Base-by-base conservation (phyloP, 2,329 filamentous ascomycete species). In the Aureobasidium melanogenum region DNA sequence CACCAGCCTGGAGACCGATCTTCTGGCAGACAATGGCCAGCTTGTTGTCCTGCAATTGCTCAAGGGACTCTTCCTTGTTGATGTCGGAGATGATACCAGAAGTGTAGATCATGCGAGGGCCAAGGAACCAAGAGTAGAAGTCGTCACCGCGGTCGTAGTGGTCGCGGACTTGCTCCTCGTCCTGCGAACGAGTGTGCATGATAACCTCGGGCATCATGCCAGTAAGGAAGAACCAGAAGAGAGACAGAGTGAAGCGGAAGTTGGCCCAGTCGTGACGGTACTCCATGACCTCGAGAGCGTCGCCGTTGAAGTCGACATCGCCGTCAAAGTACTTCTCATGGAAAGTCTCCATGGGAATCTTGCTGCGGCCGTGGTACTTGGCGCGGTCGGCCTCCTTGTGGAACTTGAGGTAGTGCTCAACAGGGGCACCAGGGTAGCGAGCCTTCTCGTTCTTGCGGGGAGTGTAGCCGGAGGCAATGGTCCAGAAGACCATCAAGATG, bases 131-230 rank as follows among this genome's bases (percentile, higher is more conserved):
- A 74, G 85, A 88, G 81, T 99, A 99, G 79, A 97, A 96, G 77
- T 97, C 94, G 74, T 99, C 91, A 72, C 94, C 94, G 66, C 91
- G 88, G 82, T 97, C 94, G 77, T 99, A 99, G 80, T 97, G 91
- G 75, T 92, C 91, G 73, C 92, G 91, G 62, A 97, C 92, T 79
- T 97, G 94, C 77, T 97, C 93, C 83, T 97, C 92, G 69, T 97
- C 93, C 79, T 97, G 92, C 62, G 89, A 91, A 62, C 91, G 85
- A 69, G 89, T 92, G 81, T 97, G 93, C 82, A 96, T 87, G 69
- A 97, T 87, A 65, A 96, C 84, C 75, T 97, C 93, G 50, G 90
- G 90, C 66, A 95, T 85, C 80, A 96, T 90, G 74, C 86, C 87
- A 64, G 89, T 86, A 69, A 97, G 79, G 77, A 97, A 92, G 79